Evolutionary conservation across 257 asterid species (phyloP).

Genomic region (Solanum megistacrolobum): DNA sequence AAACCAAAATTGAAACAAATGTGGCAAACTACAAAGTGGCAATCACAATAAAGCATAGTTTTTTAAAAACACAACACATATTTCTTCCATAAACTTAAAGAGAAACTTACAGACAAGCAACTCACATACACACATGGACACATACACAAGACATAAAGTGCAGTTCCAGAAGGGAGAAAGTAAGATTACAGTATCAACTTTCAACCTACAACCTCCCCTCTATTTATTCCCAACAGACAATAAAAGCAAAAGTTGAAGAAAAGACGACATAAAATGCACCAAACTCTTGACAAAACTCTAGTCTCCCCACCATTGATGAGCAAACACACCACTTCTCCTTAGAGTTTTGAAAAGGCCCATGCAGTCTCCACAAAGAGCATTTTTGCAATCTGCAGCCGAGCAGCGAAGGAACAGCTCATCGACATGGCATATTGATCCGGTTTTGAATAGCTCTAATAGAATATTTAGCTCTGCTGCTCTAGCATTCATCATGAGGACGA

Average conservation of each 20-base stretch:
- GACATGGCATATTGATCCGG: conserved; percentile 58
- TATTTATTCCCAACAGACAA: conserved; percentile 12
- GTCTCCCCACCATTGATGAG: conserved; percentile 57
- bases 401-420: conserved; percentile 72
- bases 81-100: background rate
- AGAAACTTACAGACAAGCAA: background rate
- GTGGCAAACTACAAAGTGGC: no score
- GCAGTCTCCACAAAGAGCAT: conserved; percentile 34
- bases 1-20: background rate
- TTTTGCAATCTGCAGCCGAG: conserved; percentile 25
- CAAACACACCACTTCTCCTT: conserved; percentile 69
- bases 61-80: background rate
- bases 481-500: conserved; percentile 66
- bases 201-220: conserved; percentile 15
- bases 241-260: background rate
- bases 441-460: conserved; percentile 46
- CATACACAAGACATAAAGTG: background rate
- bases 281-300: conserved; percentile 11
- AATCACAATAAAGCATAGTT: background rate
- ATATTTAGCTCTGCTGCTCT: conserved; percentile 40
- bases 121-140: background rate
- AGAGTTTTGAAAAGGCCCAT: conserved; percentile 35
- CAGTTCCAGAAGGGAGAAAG: conserved; percentile 2
- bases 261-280: background rate
- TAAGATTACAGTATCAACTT: background rate